phyloP scores from a whole-genome alignment of 2,329 filamentous ascomycete genomes.

The Claviceps maximensis region DNA sequence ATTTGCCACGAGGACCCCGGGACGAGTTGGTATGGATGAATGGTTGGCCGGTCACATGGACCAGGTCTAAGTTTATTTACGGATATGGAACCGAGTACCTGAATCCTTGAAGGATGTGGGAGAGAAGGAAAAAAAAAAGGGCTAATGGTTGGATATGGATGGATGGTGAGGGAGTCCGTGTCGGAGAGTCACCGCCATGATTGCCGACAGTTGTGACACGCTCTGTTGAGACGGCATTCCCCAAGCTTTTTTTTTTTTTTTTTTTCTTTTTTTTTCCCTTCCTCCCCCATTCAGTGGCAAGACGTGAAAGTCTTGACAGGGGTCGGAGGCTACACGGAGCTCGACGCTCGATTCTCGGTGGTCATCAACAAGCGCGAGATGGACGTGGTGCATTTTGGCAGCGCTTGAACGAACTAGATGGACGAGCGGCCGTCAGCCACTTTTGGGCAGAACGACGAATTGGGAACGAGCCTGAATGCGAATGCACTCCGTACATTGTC shows the following conservation, averaged over 20 bases:
- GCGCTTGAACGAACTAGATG: constrained; percentile 1
- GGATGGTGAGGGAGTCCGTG: background rate
- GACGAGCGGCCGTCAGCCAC: background rate
- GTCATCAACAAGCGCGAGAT: constrained; percentile 1
- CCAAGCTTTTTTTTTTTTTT: background rate
- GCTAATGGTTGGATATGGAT: too few relatives aligned
- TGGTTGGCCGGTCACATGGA: background rate
- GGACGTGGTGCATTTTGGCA: background rate
- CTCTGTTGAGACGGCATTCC: background rate
- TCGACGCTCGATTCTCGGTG: too few relatives aligned
- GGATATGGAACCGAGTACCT: background rate
- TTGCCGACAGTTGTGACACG: background rate
- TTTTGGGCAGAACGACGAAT: background rate
- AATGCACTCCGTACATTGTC: background rate
- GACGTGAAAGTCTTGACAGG: background rate
- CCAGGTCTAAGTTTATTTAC: background rate
- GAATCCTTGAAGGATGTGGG: background rate
- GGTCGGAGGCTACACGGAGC: background rate
- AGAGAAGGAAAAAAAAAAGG: too few relatives aligned
- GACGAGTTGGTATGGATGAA: too few relatives aligned
- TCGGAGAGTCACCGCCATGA: background rate
- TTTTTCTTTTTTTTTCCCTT: background rate
- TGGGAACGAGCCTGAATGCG: background rate
- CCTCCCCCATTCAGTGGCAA: background rate
- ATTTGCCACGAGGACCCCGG: background rate